phyloP scores from a whole-genome alignment of 768 basidiomycete genomes.

The Lepiota brunneoincarnata region DNA sequence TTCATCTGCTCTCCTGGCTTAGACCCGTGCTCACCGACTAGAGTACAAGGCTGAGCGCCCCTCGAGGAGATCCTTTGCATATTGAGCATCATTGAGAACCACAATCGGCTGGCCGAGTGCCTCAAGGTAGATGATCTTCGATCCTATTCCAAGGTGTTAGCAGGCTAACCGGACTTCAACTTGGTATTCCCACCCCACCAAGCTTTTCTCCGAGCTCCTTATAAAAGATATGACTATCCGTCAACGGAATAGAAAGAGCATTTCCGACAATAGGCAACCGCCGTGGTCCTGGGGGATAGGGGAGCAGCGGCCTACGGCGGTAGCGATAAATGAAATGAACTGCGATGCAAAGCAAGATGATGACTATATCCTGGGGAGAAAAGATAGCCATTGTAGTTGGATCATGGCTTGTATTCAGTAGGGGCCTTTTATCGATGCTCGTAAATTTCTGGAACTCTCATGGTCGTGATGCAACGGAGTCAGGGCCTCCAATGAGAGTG shows the following conservation, averaged over 20 bases:
- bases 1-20: background rate
- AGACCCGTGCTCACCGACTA: background rate
- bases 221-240: background rate
- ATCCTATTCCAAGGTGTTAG: no score
- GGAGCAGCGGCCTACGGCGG: background rate
- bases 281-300: slow-evolving; percentile 5
- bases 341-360: background rate
- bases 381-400: background rate
- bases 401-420: background rate
- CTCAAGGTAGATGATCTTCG: no score
- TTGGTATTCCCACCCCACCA: background rate
- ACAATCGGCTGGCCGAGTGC: no score
- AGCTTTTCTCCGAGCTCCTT: background rate
- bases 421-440: no score
- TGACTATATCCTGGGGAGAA: background rate
- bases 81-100: no score
- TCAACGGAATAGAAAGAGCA: slow-evolving; percentile 3
- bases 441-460: no score
- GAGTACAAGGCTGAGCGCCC: slow-evolving; percentile 8
- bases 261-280: slow-evolving; percentile 7
- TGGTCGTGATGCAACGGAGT: no score
- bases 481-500: no score
- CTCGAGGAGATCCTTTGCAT: background rate
- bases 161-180: background rate
- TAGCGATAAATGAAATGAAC: no score